phyloP scores from a whole-genome alignment of 176 grass and related monocot species.

The Eremochloa ophiuroides region DNA sequence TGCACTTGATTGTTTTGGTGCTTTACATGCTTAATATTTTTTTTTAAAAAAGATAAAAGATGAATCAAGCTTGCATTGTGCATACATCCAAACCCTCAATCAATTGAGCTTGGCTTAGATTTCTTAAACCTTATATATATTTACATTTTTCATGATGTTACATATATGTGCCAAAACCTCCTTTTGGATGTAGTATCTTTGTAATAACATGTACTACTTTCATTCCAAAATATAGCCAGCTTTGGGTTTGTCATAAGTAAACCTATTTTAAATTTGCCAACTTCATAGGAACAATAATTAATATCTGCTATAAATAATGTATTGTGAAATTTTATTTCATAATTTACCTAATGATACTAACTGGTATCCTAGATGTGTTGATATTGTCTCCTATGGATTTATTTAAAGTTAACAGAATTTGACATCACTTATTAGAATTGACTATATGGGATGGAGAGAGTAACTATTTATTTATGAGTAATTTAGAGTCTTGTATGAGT shows the following conservation, averaged over 20 bases:
- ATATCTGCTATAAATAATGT: background rate
- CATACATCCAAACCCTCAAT: background rate
- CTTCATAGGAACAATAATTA: background rate
- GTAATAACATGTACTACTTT: background rate
- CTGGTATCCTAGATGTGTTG: background rate
- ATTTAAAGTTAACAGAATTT: background rate
- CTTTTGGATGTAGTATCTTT: background rate
- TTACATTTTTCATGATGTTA: background rate
- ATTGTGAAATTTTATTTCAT: background rate
- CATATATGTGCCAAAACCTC: background rate
- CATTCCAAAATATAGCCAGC: background rate
- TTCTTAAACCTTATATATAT: background rate
- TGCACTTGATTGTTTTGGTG: background rate
- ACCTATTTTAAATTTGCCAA: background rate
- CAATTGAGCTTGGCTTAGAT: background rate
- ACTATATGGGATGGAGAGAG: background rate
- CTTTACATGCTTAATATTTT: background rate
- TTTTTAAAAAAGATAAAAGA: background rate
- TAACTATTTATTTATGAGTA: background rate
- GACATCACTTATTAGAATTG: no score
- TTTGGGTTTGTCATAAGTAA: background rate
- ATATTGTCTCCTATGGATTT: background rate
- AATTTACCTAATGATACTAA: background rate
- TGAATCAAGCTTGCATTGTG: background rate
- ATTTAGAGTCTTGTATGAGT: background rate